Conservation (phyloP, 306 rosid genomes). For the Hippophae gyantsensis region DNA sequence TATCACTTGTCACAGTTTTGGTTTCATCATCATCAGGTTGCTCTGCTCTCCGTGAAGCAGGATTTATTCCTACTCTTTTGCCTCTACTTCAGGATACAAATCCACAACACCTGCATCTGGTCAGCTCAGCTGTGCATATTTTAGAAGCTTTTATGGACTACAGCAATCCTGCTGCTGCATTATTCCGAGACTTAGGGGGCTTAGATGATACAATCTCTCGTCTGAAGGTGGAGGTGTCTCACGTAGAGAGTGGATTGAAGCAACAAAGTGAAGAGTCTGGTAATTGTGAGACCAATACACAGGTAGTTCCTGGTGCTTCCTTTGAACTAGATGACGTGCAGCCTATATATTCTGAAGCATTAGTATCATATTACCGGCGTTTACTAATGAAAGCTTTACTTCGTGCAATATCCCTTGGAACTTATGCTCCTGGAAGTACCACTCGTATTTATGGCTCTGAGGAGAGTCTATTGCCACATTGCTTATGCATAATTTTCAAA, state of each 20-base stretch:
- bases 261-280: slow-evolving; percentile 48
- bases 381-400: slow-evolving; percentile 81
- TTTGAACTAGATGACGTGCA: slow-evolving; percentile 56
- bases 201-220: slow-evolving; percentile 89
- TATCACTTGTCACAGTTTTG: slow-evolving; percentile 82
- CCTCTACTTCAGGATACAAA: slow-evolving; percentile 86
- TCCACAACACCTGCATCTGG: slow-evolving; percentile 91
- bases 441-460: slow-evolving; percentile 76
- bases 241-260: slow-evolving; percentile 68
- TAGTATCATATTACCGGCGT: slow-evolving; percentile 71
- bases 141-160: slow-evolving; percentile 97
- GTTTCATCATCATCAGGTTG: slow-evolving; percentile 97
- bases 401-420: slow-evolving; percentile 91
- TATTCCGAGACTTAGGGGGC: slow-evolving; percentile 98
- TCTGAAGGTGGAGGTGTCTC: slow-evolving; percentile 71
- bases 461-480: slow-evolving; percentile 75
- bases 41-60: slow-evolving; percentile 93
- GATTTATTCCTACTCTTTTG: slow-evolving; percentile 86
- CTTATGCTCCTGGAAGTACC: slow-evolving; percentile 91
- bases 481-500: slow-evolving; percentile 74
- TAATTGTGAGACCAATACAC: slow-evolving; percentile 37
- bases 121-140: slow-evolving; percentile 85
- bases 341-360: slow-evolving; percentile 72
- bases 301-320: slow-evolving; percentile 41
- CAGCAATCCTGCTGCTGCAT: slow-evolving; percentile 90